These are phyloP conservation scores for Hippophae gyantsensis DNA, from an alignment of 306 rosid genomes.

Conservation along the genomic window DNA sequence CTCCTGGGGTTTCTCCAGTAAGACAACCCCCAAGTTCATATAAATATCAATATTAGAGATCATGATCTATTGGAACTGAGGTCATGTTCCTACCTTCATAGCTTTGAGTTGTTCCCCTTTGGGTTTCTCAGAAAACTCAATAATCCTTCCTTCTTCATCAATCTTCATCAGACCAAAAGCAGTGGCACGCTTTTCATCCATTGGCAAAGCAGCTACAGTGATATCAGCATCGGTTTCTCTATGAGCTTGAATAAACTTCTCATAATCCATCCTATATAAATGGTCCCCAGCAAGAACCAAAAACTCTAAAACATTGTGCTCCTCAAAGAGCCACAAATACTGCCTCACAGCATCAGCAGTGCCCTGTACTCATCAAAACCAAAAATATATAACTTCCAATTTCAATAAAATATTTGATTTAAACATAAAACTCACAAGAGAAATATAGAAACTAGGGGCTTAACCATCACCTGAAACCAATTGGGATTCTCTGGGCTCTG, in stretches of 20 bases:
- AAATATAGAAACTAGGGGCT: not conserved
- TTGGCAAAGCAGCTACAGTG: constrained; percentile 95
- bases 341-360: constrained; percentile 99
- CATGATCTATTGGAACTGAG: too few relatives aligned
- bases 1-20: too few relatives aligned
- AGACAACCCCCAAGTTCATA: too few relatives aligned
- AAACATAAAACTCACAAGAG: not conserved
- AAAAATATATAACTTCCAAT: constrained; percentile 3
- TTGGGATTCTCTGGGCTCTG: constrained; percentile 99
- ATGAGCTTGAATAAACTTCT: constrained; percentile 91
- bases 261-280: constrained; percentile 92
- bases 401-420: not conserved
- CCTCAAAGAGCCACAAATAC: constrained; percentile 91
- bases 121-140: constrained; percentile 90
- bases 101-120: constrained; percentile 95
- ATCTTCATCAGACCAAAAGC: constrained; percentile 96
- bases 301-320: constrained; percentile 87
- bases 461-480: constrained; percentile 79
- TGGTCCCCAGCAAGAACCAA: constrained; percentile 91
- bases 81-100: constrained; percentile 46
- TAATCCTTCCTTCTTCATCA: constrained; percentile 90
- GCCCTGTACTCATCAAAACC: constrained; percentile 40
- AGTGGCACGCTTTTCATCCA: constrained; percentile 96
- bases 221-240: constrained; percentile 94
- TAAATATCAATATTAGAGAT: too few relatives aligned